Percentiles rank a stretch among this genome's conserved stretches.
Evolutionary conservation across 345 rosid species (phyloP).

Genomic region (Bretschneidera sinensis): DNA sequence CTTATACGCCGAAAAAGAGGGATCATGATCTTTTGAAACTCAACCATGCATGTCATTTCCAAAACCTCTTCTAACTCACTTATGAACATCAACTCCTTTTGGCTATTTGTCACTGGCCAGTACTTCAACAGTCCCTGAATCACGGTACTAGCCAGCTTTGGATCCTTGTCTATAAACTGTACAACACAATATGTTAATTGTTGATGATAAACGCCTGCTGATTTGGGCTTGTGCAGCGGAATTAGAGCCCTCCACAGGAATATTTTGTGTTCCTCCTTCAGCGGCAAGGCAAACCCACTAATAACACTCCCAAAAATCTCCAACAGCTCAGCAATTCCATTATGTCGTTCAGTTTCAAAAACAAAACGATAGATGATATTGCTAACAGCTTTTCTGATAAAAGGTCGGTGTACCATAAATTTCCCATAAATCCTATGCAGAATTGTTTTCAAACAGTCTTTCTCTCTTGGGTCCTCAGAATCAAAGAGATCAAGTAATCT

Average conservation of each 20-base stretch:
- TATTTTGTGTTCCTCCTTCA: conserved; percentile 70
- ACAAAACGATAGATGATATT: conserved; percentile 67
- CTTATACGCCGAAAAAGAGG: conserved; percentile 65
- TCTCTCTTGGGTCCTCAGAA: conserved; percentile 78
- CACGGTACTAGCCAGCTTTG: conserved; percentile 47
- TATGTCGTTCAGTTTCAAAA: conserved; percentile 65
- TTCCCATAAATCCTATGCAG: conserved; percentile 67
- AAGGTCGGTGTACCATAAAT: conserved; percentile 74
- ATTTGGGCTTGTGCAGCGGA: conserved; percentile 76
- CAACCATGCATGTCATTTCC: conserved; percentile 54
- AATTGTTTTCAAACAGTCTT: conserved; percentile 72
- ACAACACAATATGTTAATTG: conserved; percentile 64
- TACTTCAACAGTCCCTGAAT: conserved; percentile 65
- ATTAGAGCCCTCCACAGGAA: conserved; percentile 60
- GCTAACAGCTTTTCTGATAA: conserved; percentile 62
- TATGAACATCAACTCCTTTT: conserved; percentile 80
- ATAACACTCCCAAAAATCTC: conserved; percentile 79
- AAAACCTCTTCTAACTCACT: conserved; percentile 79
- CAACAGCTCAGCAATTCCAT: conserved; percentile 70
- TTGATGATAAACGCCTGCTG: conserved; percentile 75
- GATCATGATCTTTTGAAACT: conserved; percentile 58
- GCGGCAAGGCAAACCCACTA: conserved; percentile 73
- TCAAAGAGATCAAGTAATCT: conserved; percentile 71
- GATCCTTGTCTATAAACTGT: conserved; percentile 74
- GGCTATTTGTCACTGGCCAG: conserved; percentile 83